Evolutionary conservation across 2,329 filamentous ascomycete genomes (phyloP).

Genomic region (Diaporthe nobilis): DNA sequence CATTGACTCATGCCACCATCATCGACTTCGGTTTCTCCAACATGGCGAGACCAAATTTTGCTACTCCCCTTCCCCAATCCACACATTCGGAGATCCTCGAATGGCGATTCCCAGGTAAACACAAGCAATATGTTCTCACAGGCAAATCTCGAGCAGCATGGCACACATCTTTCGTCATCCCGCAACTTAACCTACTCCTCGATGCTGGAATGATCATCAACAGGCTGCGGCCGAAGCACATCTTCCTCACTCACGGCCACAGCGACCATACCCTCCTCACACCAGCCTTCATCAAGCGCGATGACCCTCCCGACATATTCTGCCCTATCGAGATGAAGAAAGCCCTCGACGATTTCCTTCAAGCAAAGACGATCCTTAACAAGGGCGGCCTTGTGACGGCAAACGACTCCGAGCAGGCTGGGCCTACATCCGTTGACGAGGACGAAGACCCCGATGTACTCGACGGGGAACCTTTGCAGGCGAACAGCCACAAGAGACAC

Average conservation of each 20-base stretch:
- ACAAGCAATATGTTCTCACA: conserved; percentile 58
- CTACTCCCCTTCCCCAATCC: conserved; percentile 60
- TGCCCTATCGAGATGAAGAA: conserved; percentile 58
- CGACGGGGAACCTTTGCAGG: conserved; percentile 7
- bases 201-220: conserved; percentile 64
- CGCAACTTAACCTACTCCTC: conserved; percentile 64
- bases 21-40: background rate
- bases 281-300: conserved; percentile 59
- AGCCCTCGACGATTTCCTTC: conserved; percentile 57
- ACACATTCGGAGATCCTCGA: conserved; percentile 60
- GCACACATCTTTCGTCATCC: conserved; percentile 66
- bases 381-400: conserved; percentile 53
- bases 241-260: conserved; percentile 66
- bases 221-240: conserved; percentile 61
- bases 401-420: conserved; percentile 46
- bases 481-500: conserved; percentile 22
- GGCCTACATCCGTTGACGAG: conserved; percentile 42
- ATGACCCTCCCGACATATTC: conserved; percentile 61
- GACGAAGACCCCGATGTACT: conserved; percentile 41
- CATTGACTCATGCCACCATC: background rate
- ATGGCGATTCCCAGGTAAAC: conserved; percentile 60
- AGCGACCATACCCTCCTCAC: conserved; percentile 61
- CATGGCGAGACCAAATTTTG: conserved; percentile 50
- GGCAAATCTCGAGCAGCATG: conserved; percentile 64
- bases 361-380: conserved; percentile 59